phyloP scores from a whole-genome alignment of 1,284 basidiomycete genomes.

The Fomitopsis pinicola region DNA sequence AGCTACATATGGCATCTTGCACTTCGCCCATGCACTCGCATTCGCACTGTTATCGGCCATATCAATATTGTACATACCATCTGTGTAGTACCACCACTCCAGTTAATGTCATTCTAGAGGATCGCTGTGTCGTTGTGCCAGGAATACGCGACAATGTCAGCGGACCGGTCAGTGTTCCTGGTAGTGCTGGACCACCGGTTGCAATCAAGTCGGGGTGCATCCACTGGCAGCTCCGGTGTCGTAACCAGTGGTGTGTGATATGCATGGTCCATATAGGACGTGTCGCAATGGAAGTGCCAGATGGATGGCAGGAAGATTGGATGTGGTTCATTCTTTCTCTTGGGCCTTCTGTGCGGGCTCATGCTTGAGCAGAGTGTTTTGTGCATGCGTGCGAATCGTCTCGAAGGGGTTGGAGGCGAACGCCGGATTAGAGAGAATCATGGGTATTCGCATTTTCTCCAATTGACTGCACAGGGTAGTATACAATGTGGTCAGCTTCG shows the following conservation, averaged over 20 bases:
- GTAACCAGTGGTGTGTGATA: too few relatives aligned
- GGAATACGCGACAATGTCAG: not conserved
- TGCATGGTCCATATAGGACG: not conserved
- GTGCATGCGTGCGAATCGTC: conserved; percentile 74
- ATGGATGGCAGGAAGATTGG: not conserved
- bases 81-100: conserved; percentile 1
- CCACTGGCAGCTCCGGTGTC: too few relatives aligned
- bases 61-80: conserved; percentile 6
- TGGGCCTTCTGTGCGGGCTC: conserved; percentile 14
- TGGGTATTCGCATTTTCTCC: conserved; percentile 67
- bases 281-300: not conserved
- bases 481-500: conserved; percentile 3
- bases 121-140: not conserved
- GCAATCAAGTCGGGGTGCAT: too few relatives aligned
- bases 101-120: conserved; percentile 1
- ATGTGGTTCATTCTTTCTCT: not conserved
- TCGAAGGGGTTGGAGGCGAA: conserved; percentile 72
- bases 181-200: too few relatives aligned
- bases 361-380: conserved; percentile 70
- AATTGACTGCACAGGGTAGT: conserved; percentile 40
- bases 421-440: conserved; percentile 63
- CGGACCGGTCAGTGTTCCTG: too few relatives aligned
- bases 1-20: conserved; percentile 5
- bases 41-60: conserved; percentile 2
- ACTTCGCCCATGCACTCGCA: conserved; percentile 1